Percentiles rank a stretch among this genome's conserved stretches.
These are phyloP conservation scores for Coniochaeta pulveracea DNA, from an alignment of 2,329 filamentous ascomycete species.

Conservation along the genomic window DNA sequence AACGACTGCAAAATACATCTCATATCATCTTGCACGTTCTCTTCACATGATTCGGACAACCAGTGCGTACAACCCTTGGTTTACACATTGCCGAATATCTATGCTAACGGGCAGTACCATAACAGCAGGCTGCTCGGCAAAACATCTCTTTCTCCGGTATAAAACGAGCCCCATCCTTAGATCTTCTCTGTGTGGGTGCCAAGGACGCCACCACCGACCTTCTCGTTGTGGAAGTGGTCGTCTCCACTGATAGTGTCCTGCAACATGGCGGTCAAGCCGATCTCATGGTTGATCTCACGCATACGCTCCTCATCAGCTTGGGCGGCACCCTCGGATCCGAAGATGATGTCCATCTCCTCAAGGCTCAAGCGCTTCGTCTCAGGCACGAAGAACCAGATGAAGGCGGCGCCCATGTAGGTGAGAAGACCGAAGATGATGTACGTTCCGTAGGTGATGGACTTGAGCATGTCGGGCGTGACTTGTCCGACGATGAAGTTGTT, in stretches of 20 bases:
- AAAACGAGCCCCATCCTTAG: too few species aligned
- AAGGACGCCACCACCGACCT: too few species aligned
- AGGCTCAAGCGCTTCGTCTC: slow-evolving; percentile 54
- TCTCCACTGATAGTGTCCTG: slow-evolving; percentile 12
- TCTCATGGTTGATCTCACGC: slow-evolving; percentile 60
- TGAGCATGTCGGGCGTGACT: slow-evolving; percentile 58
- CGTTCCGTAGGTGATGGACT: slow-evolving; percentile 54
- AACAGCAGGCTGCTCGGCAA: too few species aligned
- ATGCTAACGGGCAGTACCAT: too few species aligned
- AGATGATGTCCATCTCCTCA: slow-evolving; percentile 59
- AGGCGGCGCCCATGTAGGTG: slow-evolving; percentile 48
- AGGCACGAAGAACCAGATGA: slow-evolving; percentile 53
- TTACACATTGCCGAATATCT: too few species aligned
- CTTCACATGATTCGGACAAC: too few species aligned
- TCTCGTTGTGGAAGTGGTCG: slow-evolving; percentile 11
- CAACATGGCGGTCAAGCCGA: slow-evolving; percentile 44
- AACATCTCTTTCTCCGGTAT: too few species aligned
- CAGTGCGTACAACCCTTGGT: too few species aligned
- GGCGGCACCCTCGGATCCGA: slow-evolving; percentile 55
- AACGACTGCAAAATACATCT: too few species aligned
- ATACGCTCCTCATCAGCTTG: slow-evolving; percentile 58
- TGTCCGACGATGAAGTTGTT: slow-evolving; percentile 56
- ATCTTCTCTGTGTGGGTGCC: slow-evolving; percentile 6
- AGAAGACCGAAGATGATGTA: slow-evolving; percentile 61
- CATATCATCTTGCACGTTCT: too few species aligned